Conservation (phyloP, 1,284 basidiomycete species). For the Rhodotorula sp. region DNA sequence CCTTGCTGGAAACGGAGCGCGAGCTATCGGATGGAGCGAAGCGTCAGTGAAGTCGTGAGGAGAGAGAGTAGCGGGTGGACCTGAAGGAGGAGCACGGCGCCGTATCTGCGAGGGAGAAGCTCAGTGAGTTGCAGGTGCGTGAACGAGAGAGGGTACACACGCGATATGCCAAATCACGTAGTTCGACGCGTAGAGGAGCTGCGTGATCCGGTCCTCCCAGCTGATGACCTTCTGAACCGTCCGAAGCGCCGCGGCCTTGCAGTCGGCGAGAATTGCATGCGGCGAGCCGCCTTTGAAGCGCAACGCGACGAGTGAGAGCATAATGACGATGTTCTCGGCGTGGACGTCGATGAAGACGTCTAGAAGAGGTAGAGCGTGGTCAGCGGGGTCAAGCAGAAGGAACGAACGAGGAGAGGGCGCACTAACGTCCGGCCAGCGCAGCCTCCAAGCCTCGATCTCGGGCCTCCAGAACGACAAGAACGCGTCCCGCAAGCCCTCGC, state of each 20-base stretch:
- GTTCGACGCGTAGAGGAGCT: conserved; percentile 23
- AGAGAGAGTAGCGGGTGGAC: not conserved
- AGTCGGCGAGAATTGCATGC: conserved; percentile 16
- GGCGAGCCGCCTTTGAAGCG: conserved; percentile 19
- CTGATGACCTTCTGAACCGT: conserved; percentile 11
- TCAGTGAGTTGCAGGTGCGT: not conserved
- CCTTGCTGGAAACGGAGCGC: not conserved
- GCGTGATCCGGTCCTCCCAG: conserved; percentile 21
- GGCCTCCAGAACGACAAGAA: conserved; percentile 22
- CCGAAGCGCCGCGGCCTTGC: conserved; percentile 12
- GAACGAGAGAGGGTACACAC: conserved; percentile 1
- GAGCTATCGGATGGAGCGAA: too few species aligned
- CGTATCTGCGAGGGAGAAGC: conserved; percentile 8
- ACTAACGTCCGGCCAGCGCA: conserved; percentile 22
- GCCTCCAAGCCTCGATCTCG: conserved; percentile 22
- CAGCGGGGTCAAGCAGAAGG: not conserved
- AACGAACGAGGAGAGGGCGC: not conserved
- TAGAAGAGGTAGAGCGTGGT: not conserved
- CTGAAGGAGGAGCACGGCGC: conserved; percentile 22
- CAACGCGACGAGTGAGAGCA: conserved; percentile 24
- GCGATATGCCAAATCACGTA: conserved; percentile 27
- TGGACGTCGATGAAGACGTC: conserved; percentile 22
- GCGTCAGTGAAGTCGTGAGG: too few species aligned
- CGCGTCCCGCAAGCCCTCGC: conserved; percentile 5
- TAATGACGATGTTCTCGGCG: conserved; percentile 19